Evolutionary conservation across 495 filamentous ascomycete species (phyloP), one percentile per base, ranked within the genome.

Genomic region (Barbatosphaeria neglecta): DNA sequence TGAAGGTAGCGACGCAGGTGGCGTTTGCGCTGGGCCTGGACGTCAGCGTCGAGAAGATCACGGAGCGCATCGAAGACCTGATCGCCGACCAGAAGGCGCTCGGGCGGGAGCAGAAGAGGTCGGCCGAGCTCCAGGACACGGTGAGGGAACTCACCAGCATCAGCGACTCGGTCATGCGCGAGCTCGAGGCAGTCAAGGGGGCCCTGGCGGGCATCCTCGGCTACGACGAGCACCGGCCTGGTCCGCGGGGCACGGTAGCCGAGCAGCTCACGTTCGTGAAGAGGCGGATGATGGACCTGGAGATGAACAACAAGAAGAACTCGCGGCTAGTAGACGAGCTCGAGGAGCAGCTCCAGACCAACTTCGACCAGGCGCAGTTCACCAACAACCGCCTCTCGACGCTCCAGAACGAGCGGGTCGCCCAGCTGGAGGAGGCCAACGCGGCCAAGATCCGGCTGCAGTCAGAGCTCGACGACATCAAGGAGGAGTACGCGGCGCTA

Each of bases 291-390:
- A 71, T 76, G 0, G 69, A 73, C 41, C 66, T 82, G 20, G 77
- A 83, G 50, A 66, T 65, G 44, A 78, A 75, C 57, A 78, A 77
- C 59, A 75, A 87, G 66, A 93, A 92, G 70, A 90, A 90, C 62
- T 84, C 84, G 15, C 81, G 85, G 38, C 70, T 99, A 8, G 84
- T 97, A 7, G 88, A 96, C 57, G 92, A 97, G 64, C 81, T 99
- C 16, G 92, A 99, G 62, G 89, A 99, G 50, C 90, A 99, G 56
- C 78, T 99, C n/a, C 83, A 86, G 50, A 87, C 73, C 59, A 95
- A 87, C 64, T 98, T 84, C 60, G 92, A 98, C 48, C 87, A 95
- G 57, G 87, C 90, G 52, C 85, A 94, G 50, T 68, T 78, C n/a
- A 76, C 76, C 8, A 90, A 87, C 62, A 86, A 90, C 54, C 85